These are phyloP conservation scores for Cruciata laevipes DNA, from an alignment of 257 asterid species.

Conservation along the genomic window DNA sequence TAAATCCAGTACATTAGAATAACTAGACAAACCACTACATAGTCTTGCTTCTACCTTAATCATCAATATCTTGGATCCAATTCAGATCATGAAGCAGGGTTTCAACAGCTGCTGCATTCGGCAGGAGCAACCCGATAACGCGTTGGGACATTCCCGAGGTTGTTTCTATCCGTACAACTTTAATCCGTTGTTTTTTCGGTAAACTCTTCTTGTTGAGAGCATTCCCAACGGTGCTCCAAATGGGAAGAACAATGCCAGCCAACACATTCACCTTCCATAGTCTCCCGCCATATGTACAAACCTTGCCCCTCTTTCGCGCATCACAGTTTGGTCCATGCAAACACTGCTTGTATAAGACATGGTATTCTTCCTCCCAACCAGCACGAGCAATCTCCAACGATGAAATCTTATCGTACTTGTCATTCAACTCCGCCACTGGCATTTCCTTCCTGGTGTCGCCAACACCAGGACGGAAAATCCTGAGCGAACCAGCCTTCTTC, in stretches of 20 bases:
- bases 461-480: constrained; percentile 75
- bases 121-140: constrained; percentile 80
- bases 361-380: constrained; percentile 88
- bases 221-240: constrained; percentile 89
- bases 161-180: constrained; percentile 84
- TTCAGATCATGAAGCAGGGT: constrained; percentile 67
- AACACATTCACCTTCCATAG: constrained; percentile 81
- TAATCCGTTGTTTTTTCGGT: constrained; percentile 62
- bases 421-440: constrained; percentile 71
- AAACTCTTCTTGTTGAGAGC: constrained; percentile 88
- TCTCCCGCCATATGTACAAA: constrained; percentile 87
- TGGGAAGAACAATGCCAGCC: constrained; percentile 96
- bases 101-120: constrained; percentile 87
- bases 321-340: constrained; percentile 94
- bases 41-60: constrained; percentile 14
- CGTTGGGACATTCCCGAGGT: constrained; percentile 59
- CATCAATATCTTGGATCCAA: constrained; percentile 36
- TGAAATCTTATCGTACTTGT: constrained; percentile 67
- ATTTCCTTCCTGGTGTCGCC: constrained; percentile 97
- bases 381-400: constrained; percentile 55
- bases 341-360: constrained; percentile 81
- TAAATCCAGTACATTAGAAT: too few species aligned
- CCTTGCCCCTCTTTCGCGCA: constrained; percentile 36
- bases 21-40: too few species aligned
- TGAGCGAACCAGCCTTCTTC: constrained; percentile 62